Conservation (phyloP, 2,329 filamentous ascomycete genomes). For the Calonectria montana region DNA sequence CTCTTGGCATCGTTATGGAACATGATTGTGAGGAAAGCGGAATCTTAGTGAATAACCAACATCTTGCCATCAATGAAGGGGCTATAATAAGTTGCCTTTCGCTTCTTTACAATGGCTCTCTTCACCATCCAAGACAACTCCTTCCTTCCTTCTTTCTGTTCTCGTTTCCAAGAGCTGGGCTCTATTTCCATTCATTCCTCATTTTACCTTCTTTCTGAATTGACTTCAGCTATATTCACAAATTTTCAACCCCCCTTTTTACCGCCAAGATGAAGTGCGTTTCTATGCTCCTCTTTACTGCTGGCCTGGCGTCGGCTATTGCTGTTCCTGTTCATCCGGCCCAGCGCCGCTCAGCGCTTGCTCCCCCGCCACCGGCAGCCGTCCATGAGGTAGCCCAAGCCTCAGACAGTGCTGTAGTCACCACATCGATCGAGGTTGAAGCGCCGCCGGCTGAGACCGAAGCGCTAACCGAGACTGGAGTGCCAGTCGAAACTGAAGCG, state of each 20-base stretch:
- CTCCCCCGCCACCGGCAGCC: neutral
- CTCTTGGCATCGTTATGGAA: neutral
- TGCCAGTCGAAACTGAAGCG: neutral
- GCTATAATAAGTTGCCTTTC: neutral
- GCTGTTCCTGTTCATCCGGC: neutral
- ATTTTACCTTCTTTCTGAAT: neutral
- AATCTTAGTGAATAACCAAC: too few species aligned
- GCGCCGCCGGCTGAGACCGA: neutral
- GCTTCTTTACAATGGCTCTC: neutral
- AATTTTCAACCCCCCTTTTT: neutral
- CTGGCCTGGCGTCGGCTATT: neutral
- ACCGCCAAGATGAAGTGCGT: neutral
- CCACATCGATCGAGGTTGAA: neutral
- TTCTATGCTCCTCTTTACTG: neutral
- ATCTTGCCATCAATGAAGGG: neutral
- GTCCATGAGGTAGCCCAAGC: neutral
- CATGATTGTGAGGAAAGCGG: neutral
- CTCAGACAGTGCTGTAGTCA: neutral
- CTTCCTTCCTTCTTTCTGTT: neutral
- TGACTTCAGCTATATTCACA: conserved; percentile 15
- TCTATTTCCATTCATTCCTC: neutral
- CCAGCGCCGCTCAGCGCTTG: neutral
- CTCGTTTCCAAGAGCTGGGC: neutral
- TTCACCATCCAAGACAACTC: neutral
- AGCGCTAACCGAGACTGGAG: neutral